phyloP scores from a whole-genome alignment of 345 rosid species.

The Eutrema heterophyllum region DNA sequence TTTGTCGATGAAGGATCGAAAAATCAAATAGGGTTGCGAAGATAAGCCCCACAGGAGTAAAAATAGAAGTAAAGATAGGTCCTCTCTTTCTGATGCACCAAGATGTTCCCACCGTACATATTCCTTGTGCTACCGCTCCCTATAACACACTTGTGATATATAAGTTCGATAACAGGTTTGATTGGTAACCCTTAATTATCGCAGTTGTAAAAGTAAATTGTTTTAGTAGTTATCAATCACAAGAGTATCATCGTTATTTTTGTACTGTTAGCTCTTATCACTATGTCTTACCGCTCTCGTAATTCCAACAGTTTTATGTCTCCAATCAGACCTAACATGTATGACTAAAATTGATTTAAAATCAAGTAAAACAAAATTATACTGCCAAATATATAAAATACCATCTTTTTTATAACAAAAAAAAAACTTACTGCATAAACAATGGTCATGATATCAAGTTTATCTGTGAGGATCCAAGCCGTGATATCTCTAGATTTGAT shows the following conservation, averaged over 20 bases:
- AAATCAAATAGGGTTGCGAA: slow-evolving; percentile 36
- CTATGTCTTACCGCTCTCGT: background rate
- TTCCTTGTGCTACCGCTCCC: slow-evolving; percentile 39
- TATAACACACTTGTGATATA: background rate
- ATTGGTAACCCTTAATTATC: too few relatives aligned
- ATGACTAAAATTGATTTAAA: background rate
- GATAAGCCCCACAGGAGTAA: slow-evolving; percentile 32
- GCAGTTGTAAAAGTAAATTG: too few relatives aligned
- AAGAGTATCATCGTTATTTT: too few relatives aligned
- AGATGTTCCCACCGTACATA: slow-evolving; percentile 35
- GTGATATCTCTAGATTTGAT: slow-evolving; percentile 25
- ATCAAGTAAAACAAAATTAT: background rate
- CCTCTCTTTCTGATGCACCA: slow-evolving; percentile 36
- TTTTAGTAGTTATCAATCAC: too few relatives aligned
- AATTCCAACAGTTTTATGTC: background rate
- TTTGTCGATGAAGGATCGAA: slow-evolving; percentile 29
- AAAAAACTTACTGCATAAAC: slow-evolving; percentile 27
- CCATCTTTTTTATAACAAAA: background rate
- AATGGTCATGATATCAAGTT: slow-evolving; percentile 28
- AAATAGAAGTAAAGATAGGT: slow-evolving; percentile 37
- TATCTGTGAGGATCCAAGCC: slow-evolving; percentile 30
- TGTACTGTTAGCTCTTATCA: too few relatives aligned
- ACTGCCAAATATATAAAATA: background rate
- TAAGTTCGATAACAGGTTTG: background rate
- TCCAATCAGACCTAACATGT: background rate